Evolutionary conservation across 148 eudicot genomes (phyloP), one percentile per base, ranked within the genome.

Genomic region (Cornus kousa): DNA sequence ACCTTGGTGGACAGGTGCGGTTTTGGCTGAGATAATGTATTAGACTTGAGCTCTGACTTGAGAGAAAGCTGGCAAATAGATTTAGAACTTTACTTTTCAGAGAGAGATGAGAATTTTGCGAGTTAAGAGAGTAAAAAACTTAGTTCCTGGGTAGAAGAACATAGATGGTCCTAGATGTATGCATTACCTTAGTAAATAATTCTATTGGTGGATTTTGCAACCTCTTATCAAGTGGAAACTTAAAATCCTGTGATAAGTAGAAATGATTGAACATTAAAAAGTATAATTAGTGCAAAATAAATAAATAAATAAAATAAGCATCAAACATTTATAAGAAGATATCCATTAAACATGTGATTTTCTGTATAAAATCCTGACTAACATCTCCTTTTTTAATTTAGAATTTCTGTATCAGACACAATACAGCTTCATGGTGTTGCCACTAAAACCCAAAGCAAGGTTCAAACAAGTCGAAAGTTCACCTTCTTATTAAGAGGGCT

Each of bases 101-200:
- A 57, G n/a, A 20, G 66, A 62, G 23, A 62, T 62, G 7, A 19
- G 22, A 19, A 62, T 13, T 20, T 19, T 62, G 66, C 66, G 1
- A 20, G 8, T 19, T 17, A 13, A 17, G 24, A 62, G 66, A 62
- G 20, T 62, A 17, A 62, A 62, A 19, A 5, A 62, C 66, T 62
- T 17, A 23, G n/a, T 17, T 69, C 32, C n/a, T 24, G 11, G 72
- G 28, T 68, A 24, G 40, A 8, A 31, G 53, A n/a, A 39, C 48
- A 73, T 19, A 69, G 33, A 59, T 55, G 10, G 70, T 3, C 32
- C 16, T 1, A 28, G 28, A 46, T 20, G 4, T 68, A 20, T 68
- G 16, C 31, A 22, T 16, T 87, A 94, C 97, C 94, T 90, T 86
- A 23, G 77, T 83, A 82, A 90, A 90, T 76, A 89, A 67, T 75